Conservation (phyloP, 2,329 filamentous ascomycete species). For the Ophiostoma fasciatum region DNA sequence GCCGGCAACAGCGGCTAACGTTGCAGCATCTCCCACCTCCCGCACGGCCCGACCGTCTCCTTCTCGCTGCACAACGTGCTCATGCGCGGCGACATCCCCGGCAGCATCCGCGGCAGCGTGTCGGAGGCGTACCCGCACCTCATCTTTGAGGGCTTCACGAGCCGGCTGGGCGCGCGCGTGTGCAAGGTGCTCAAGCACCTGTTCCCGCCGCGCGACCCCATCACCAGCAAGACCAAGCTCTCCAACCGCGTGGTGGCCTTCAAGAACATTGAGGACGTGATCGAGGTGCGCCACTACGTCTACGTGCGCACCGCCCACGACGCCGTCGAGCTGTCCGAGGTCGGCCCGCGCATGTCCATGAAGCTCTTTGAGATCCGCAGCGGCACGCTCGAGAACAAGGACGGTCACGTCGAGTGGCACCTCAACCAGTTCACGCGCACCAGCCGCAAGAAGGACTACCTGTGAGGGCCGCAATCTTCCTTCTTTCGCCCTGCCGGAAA, state of each 20-base stretch:
- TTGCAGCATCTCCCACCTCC: slow-evolving; percentile 67
- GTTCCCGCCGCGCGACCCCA: slow-evolving; percentile 74
- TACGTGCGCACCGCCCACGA: slow-evolving; percentile 76
- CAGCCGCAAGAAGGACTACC: slow-evolving; percentile 86
- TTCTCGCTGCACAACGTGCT: slow-evolving; percentile 84
- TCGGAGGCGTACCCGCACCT: slow-evolving; percentile 88
- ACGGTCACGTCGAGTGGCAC: slow-evolving; percentile 93
- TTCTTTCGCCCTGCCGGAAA: not conserved
- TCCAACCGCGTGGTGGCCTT: slow-evolving; percentile 86
- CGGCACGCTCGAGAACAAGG: slow-evolving; percentile 85
- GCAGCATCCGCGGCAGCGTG: slow-evolving; percentile 72
- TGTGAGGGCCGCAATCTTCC: slow-evolving; percentile 34
- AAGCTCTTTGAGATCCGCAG: slow-evolving; percentile 82
- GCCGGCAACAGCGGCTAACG: not conserved
- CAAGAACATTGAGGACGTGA: slow-evolving; percentile 84
- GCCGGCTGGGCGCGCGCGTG: slow-evolving; percentile 63
- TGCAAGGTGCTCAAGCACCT: slow-evolving; percentile 87
- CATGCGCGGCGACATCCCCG: slow-evolving; percentile 82
- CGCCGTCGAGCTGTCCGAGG: slow-evolving; percentile 76
- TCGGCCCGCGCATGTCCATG: slow-evolving; percentile 96
- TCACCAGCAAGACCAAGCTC: slow-evolving; percentile 56
- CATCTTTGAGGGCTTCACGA: slow-evolving; percentile 88
- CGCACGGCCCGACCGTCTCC: slow-evolving; percentile 74
- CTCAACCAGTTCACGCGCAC: slow-evolving; percentile 92
- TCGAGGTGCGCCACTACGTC: slow-evolving; percentile 79